A percentile compares a stretch with the other conserved stretches of the same genome.
phyloP scores from a whole-genome alignment of 176 grass and related monocot species.

The Secale cereale region DNA sequence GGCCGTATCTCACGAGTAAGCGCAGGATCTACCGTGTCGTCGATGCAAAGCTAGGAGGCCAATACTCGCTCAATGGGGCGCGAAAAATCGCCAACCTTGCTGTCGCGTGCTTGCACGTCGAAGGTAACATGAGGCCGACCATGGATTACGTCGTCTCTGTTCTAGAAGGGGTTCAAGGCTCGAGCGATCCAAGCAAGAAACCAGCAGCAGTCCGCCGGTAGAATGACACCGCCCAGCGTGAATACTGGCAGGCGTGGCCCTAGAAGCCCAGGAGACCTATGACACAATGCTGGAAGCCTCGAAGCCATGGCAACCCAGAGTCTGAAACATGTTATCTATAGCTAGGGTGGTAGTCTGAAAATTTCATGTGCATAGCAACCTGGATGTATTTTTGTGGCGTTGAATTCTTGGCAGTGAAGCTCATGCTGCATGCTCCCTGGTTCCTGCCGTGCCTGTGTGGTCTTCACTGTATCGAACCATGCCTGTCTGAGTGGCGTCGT shows the following conservation, averaged over 20 bases:
- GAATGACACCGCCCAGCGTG: not conserved
- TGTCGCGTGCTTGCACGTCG: constrained; percentile 37
- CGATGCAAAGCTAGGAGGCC: constrained; percentile 47
- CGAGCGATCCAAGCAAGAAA: not conserved
- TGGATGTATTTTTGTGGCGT: not conserved
- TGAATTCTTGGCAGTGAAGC: constrained; percentile 5
- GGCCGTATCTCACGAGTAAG: constrained; percentile 58
- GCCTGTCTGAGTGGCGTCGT: not conserved
- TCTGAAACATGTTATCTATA: constrained; percentile 6
- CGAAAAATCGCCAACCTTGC: constrained; percentile 49
- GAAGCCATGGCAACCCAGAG: too few relatives aligned
- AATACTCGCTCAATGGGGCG: constrained; percentile 37
- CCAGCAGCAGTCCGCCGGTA: not conserved
- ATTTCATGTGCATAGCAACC: constrained; percentile 6
- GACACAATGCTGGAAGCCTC: too few relatives aligned
- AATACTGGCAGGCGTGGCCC: not conserved
- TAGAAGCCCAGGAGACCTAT: constrained; percentile 31
- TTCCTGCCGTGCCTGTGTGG: not conserved
- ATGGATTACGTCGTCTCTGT: constrained; percentile 55
- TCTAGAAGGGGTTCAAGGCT: constrained; percentile 43
- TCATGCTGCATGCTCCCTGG: not conserved
- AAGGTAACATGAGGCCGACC: constrained; percentile 53
- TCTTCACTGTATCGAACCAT: not conserved
- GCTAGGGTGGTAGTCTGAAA: constrained; percentile 21
- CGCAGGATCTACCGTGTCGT: constrained; percentile 56